Evolutionary conservation across 2,329 filamentous ascomycete genomes (phyloP).

Genomic region (Cladosporium oxysporum): DNA sequence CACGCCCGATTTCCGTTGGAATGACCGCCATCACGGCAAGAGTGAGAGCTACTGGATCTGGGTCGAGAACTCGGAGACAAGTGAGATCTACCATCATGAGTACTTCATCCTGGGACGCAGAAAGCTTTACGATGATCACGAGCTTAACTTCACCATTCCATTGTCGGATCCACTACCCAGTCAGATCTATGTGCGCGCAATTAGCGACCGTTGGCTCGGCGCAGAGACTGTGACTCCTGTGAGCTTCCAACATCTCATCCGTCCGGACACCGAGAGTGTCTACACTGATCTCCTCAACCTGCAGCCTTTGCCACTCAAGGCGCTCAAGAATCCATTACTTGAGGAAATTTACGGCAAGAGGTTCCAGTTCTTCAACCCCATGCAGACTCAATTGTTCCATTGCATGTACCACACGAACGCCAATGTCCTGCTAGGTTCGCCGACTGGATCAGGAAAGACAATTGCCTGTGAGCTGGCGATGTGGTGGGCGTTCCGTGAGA

Average conservation of each 20-base stretch:
- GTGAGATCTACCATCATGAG: constrained; percentile 96
- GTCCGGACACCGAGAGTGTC: constrained; percentile 94
- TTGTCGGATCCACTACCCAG: constrained; percentile 88
- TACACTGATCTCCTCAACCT: constrained; percentile 93
- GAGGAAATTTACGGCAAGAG: constrained; percentile 86
- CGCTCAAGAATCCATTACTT: constrained; percentile 80
- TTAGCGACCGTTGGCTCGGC: constrained; percentile 95
- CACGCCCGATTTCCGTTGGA: constrained; percentile 90
- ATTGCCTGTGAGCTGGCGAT: constrained; percentile 94
- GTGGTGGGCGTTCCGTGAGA: constrained; percentile 99
- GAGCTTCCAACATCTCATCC: constrained; percentile 96
- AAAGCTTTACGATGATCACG: constrained; percentile 94
- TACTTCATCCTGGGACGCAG: constrained; percentile 89
- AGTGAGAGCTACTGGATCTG: constrained; percentile 98
- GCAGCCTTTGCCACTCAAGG: constrained; percentile 83
- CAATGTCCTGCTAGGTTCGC: constrained; percentile 92
- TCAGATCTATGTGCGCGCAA: constrained; percentile 92
- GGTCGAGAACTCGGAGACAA: constrained; percentile 98
- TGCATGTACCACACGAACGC: constrained; percentile 88
- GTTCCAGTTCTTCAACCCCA: constrained; percentile 97
- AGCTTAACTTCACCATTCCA: constrained; percentile 96
- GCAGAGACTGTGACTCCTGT: constrained; percentile 94
- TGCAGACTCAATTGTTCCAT: constrained; percentile 99
- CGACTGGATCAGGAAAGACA: constrained; percentile 96
- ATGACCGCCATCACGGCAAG: constrained; percentile 87